Conservation (phyloP, 495 filamentous ascomycete species). For the Penicillium bovifimosum region DNA sequence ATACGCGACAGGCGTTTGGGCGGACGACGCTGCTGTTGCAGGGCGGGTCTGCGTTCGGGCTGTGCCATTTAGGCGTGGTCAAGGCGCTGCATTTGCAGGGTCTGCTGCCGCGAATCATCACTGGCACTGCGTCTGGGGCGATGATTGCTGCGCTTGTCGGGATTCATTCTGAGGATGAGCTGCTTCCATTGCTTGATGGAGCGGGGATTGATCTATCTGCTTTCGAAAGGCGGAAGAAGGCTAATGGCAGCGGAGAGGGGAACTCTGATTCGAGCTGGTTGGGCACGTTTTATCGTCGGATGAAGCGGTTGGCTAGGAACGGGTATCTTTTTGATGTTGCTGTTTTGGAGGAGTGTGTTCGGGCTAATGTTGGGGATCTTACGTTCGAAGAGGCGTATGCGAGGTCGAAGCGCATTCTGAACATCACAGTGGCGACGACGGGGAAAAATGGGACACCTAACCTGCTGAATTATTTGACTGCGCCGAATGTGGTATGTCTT, state of each 20-base stretch:
- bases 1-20: conserved; percentile 87
- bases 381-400: conserved; percentile 94
- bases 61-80: conserved; percentile 88
- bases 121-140: conserved; percentile 84
- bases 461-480: conserved; percentile 87
- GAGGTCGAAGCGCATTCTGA: conserved; percentile 79
- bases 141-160: conserved; percentile 87
- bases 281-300: conserved; percentile 54
- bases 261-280: conserved; percentile 37
- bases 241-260: conserved; percentile 4
- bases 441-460: conserved; percentile 73
- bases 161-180: conserved; percentile 82
- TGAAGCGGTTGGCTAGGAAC: conserved; percentile 60
- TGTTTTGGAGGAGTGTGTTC: conserved; percentile 79
- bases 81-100: conserved; percentile 83
- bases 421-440: conserved; percentile 80
- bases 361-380: conserved; percentile 78
- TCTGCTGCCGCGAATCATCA: conserved; percentile 82
- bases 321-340: conserved; percentile 81
- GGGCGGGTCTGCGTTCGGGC: conserved; percentile 85
- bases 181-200: conserved; percentile 68
- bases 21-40: conserved; percentile 81
- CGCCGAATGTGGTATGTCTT: conserved; percentile 79
- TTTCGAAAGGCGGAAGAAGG: conserved; percentile 47
- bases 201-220: conserved; percentile 79